Evolutionary conservation across 148 eudicot species (phyloP), one percentile per base, ranked within the genome.

Genomic region (Rhododendron kiyosumense): DNA sequence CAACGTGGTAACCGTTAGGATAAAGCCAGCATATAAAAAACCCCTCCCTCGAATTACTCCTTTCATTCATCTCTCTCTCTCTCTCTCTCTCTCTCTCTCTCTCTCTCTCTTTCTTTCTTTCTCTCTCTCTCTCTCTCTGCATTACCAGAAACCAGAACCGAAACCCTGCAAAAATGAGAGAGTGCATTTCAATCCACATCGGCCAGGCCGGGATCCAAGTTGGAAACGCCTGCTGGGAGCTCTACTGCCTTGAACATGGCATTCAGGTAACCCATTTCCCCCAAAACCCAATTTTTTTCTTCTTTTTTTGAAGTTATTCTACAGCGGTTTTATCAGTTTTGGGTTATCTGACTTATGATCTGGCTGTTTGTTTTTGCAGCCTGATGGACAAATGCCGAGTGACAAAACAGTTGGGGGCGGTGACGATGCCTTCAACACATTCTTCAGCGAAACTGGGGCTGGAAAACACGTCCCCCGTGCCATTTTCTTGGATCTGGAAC

Each of bases 181-280:
- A 90, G 86, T 90, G 92, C 92, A 90, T 90, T 65, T 90, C 92
- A 28, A 89, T 90, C 89, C 92, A 90, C 88, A 90, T 90, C 30
- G 92, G 92, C 34, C 92, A 90, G 69, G 92, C 92, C 71, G 92
- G 92, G 0, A 90, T 90, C 57, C 92, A 90, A 34, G 89, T 90
- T 69, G 92, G 92, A n/a, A 90, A 90, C 57, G 89, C 92, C 80
- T 90, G 92, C 14, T 90, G 92, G 92, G 92, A 90, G 85, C 90
- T 90, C 41, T 90, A 90, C 86, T 90, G 92, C 87, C 92, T 90
- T 3, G 92, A 90, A 48, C 92, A 91, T 63, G 92, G 92, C 83
- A 86, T 91, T 38, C 89, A 89, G 91, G 92, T 91, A 9, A 13
- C 7, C 65, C 20, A 7, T 0, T 63, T 1, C 30, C 10, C 0